Evolutionary conservation across 148 eudicot genomes (phyloP).

Genomic region (Camellia lanceoleosa): DNA sequence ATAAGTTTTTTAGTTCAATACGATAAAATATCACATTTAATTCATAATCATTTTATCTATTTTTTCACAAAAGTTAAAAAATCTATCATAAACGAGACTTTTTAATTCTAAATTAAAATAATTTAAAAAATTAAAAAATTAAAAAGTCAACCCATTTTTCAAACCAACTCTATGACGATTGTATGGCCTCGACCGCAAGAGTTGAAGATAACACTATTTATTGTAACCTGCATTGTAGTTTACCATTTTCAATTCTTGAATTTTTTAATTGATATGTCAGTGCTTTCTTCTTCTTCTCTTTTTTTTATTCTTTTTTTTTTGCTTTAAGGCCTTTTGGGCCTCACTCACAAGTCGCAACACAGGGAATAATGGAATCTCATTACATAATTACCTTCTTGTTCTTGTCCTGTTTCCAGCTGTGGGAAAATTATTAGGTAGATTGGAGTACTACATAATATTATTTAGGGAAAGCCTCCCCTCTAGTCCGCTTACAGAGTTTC

Average conservation of each 20-base stretch:
- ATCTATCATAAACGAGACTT: too few relatives aligned
- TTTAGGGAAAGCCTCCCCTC: too few relatives aligned
- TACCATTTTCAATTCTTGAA: not conserved
- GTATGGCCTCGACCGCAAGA: not conserved
- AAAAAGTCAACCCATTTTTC: too few relatives aligned
- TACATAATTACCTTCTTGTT: conserved; percentile 28
- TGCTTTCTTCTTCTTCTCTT: conserved; percentile 8
- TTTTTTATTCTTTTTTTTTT: conserved; percentile 16
- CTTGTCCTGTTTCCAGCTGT: conserved; percentile 39
- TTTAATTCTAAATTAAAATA: too few relatives aligned
- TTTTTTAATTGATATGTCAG: conserved; percentile 29
- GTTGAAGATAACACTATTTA: not conserved
- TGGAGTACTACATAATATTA: too few relatives aligned
- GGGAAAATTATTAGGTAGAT: too few relatives aligned
- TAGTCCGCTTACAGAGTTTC: too few relatives aligned
- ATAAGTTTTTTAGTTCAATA: too few relatives aligned
- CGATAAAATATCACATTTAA: too few relatives aligned
- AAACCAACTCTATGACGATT: not conserved
- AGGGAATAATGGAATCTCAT: conserved; percentile 39
- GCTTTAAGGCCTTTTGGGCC: not conserved
- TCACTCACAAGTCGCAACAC: conserved; percentile 1
- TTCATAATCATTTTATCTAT: too few relatives aligned
- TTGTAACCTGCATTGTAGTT: not conserved
- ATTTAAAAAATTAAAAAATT: too few relatives aligned
- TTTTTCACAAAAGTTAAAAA: too few relatives aligned